A percentile compares a stretch with the other conserved stretches of the same genome.
These are phyloP conservation scores for Leccinum pellstonianum DNA, from an alignment of 768 basidiomycete species.

Conservation along the genomic window DNA sequence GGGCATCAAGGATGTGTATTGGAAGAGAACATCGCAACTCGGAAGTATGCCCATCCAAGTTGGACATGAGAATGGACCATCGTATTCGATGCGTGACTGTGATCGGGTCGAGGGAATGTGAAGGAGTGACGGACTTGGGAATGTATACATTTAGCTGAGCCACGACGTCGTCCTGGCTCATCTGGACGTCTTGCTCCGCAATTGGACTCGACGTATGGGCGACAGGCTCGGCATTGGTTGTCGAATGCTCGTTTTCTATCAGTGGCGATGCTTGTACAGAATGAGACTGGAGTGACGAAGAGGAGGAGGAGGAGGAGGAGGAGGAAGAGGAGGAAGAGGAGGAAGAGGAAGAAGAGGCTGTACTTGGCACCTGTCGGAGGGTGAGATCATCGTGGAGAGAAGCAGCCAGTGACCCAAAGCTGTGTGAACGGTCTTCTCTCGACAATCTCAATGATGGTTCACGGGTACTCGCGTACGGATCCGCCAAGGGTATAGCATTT, in stretches of 20 bases:
- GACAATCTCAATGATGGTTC: constrained; percentile 15
- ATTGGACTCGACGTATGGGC: constrained; percentile 6
- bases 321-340: not conserved
- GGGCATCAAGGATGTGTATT: constrained; percentile 74
- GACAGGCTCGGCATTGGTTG: constrained; percentile 8
- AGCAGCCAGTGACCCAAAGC: constrained; percentile 12
- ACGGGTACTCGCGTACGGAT: constrained; percentile 12
- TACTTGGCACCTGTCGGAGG: constrained; percentile 16
- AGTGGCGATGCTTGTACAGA: not conserved
- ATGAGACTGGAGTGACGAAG: constrained; percentile 16
- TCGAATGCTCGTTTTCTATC: not conserved
- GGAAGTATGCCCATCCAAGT: constrained; percentile 88
- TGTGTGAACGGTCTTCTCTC: constrained; percentile 16
- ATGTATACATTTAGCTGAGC: constrained; percentile 60
- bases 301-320: not conserved
- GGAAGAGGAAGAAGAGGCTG: constrained; percentile 6
- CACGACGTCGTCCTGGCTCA: constrained; percentile 48
- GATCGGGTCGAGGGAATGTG: constrained; percentile 75
- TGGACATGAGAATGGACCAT: constrained; percentile 77
- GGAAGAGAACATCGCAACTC: constrained; percentile 95
- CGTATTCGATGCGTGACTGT: constrained; percentile 74
- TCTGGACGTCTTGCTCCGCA: constrained; percentile 21
- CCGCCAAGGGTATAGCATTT: constrained; percentile 40
- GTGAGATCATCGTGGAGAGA: constrained; percentile 12
- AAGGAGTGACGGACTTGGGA: constrained; percentile 62